Base-by-base conservation (phyloP, 176 grass and related monocot genomes). In the Hordeum marinum region DNA sequence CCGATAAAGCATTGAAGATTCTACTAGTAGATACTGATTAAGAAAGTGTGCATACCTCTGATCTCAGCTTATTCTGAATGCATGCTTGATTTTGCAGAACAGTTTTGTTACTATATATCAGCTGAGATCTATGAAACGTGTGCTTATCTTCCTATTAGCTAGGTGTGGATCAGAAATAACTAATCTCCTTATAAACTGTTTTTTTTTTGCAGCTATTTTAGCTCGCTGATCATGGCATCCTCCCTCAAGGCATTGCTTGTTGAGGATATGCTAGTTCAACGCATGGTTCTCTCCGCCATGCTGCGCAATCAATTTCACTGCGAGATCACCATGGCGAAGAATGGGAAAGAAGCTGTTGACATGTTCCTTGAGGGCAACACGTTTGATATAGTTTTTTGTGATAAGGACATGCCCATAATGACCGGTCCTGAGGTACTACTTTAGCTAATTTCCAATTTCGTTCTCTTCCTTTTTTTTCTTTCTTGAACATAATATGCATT, bases 331-430 rank as follows among this genome's bases (percentile, higher is more conserved):
- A 11, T 32, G 12, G 85, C 61, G 17, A 6, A 41, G 10, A 87
- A 87, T 43, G 78, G 85, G 9, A 81, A 87, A 73, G 76, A 86
- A 86, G 84, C 84, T 39, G 55, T 86, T 24, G 55, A 80, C n/a
- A 67, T 80, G 15, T 87, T 81, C 59, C 23, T 87, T 5, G 11
- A 75, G 73, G 85, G 85, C 8, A 66, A 81, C 11, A 75, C 59
- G 27, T 87, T 81, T 41, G 78, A 87, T 13, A 81, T 81, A 32
- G 59, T 87, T 43, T 65, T 87, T 8, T 41, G 15, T 17, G 85
- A 87, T 31, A 74, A 81, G 34, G 43, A 81, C 15, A 75, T 87
- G 85, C 78, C 85, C 8, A 1, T 81, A 15, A 81, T 87, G 85
- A 41, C 23, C 1, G 78, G 77, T 7, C 85, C 85, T 57, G 78